Evolutionary conservation across 2,329 filamentous ascomycete species (phyloP), one percentile per base, ranked within the genome.

Genomic region (Scopulariopsis brevicaulis): DNA sequence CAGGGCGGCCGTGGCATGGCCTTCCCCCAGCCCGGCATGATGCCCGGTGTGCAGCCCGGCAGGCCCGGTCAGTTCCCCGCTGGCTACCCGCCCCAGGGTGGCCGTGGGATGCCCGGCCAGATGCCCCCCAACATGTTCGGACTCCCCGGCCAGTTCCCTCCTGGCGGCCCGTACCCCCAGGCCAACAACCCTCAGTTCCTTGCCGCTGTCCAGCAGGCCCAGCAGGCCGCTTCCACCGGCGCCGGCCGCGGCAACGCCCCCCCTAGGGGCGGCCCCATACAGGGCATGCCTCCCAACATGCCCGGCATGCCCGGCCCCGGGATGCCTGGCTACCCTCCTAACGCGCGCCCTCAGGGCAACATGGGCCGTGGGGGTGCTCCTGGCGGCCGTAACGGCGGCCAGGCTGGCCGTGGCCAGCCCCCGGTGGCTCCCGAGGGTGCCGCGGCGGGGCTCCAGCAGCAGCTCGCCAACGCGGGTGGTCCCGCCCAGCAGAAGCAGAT

Each of bases 401-500:
- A 82, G 67, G 77, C 72, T 61, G 75, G 73, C 64, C 78, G 81
- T 69, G 65, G 72, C 69, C 68, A 69, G 60, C 58, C 60, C 24
- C 55, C 56, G 15, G 52, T 48, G 40, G 55, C 43, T 25, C 22
- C 56, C 22, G 70, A 68, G 20, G 65, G 60, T 32, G 64, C 62
- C 60, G 64, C 67, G 55, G 59, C 61, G 34, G 62, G 71, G 56
- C 73, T 86, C 60, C 81, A 85, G 71, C 83, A 86, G 72, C 77
- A 87, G 52, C 73, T 77, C 61, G 66, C 70, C 40, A 78, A 79
- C 55, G 77, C 77, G 60, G 64, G 61, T 62, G 76, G 75, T 66
- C 81, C 87, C 46, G 80, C 81, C 54, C 90, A 96, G 77, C 94
- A 97, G 82, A 99, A 99, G 85, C 94, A 99, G 82, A 90, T 97